Percentiles rank a stretch among this genome's conserved stretches.
Conservation (phyloP, 1,284 basidiomycete genomes). For the Apiotrichum mycotoxinovorans region DNA sequence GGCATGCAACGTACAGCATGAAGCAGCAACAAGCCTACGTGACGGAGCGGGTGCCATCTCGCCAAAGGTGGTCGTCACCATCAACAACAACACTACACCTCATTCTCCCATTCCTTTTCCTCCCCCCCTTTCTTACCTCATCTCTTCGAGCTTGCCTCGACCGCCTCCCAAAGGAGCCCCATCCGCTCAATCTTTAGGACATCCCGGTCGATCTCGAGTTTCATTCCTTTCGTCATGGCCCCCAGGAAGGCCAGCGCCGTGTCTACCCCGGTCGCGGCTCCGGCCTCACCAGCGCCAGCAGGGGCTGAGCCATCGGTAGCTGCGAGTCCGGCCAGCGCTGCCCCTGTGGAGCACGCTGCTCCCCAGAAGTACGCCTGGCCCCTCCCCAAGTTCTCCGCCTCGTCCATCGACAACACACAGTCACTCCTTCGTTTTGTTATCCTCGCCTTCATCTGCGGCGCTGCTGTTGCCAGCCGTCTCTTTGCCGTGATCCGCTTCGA, state of each 20-base stretch:
- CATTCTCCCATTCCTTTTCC: neutral
- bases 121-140: neutral
- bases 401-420: conserved; percentile 72
- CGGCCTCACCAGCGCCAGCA: neutral
- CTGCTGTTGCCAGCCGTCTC: conserved; percentile 90
- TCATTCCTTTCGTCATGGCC: conserved; percentile 2
- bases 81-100: neutral
- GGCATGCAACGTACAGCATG: no score
- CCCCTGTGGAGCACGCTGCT: no score
- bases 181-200: conserved; percentile 3
- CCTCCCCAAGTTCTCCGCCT: conserved; percentile 50
- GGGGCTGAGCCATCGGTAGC: neutral
- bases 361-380: conserved; percentile 35
- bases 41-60: no score
- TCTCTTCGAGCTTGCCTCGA: neutral
- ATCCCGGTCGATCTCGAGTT: neutral
- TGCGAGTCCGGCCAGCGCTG: neutral
- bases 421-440: conserved; percentile 82
- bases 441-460: conserved; percentile 80
- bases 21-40: no score
- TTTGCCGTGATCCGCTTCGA: conserved; percentile 98
- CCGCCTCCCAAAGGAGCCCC: conserved; percentile 1
- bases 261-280: neutral
- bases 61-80: neutral
- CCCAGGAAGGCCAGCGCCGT: conserved; percentile 2